These are phyloP conservation scores for Austroboletus rostrupii DNA, from an alignment of 1,284 basidiomycete genomes.

Conservation along the genomic window DNA sequence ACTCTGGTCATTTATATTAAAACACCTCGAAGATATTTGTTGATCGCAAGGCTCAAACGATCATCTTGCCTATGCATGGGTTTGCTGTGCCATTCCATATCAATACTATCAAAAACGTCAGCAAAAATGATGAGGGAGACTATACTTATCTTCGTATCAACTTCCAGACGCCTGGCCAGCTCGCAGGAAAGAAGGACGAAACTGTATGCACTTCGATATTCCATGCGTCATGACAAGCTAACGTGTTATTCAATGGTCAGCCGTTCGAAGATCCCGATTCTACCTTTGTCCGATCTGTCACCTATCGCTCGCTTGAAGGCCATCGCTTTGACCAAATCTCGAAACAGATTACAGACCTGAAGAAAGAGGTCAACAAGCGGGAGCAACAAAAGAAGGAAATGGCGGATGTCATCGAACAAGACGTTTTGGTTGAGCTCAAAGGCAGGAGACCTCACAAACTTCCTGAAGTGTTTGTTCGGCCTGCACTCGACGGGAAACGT, in stretches of 20 bases:
- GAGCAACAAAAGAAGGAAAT: constrained; percentile 98
- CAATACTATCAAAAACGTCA: constrained; percentile 97
- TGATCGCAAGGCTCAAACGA: constrained; percentile 86
- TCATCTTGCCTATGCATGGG: constrained; percentile 91
- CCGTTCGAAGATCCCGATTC: constrained; percentile 98
- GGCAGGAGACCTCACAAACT: constrained; percentile 80
- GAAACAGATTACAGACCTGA: constrained; percentile 92
- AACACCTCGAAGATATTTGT: constrained; percentile 73
- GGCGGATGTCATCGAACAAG: constrained; percentile 97
- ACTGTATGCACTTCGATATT: constrained; percentile 51
- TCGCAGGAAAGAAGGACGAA: constrained; percentile 98
- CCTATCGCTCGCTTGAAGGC: constrained; percentile 88
- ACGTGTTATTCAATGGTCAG: constrained; percentile 33
- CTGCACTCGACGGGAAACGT: constrained; percentile 90
- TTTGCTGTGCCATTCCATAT: constrained; percentile 98
- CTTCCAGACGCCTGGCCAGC: constrained; percentile 97
- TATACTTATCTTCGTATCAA: constrained; percentile 95
- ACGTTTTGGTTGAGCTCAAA: constrained; percentile 82
- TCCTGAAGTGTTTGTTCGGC: constrained; percentile 91
- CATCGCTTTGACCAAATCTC: constrained; percentile 87
- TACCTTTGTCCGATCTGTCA: constrained; percentile 94
- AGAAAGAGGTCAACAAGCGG: constrained; percentile 95
- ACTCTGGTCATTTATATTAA: constrained; percentile 5
- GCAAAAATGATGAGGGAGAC: constrained; percentile 96
- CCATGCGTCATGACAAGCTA: background rate